phyloP scores from a whole-genome alignment of 495 filamentous ascomycete genomes.

The Umbilicaria muhlenbergii region DNA sequence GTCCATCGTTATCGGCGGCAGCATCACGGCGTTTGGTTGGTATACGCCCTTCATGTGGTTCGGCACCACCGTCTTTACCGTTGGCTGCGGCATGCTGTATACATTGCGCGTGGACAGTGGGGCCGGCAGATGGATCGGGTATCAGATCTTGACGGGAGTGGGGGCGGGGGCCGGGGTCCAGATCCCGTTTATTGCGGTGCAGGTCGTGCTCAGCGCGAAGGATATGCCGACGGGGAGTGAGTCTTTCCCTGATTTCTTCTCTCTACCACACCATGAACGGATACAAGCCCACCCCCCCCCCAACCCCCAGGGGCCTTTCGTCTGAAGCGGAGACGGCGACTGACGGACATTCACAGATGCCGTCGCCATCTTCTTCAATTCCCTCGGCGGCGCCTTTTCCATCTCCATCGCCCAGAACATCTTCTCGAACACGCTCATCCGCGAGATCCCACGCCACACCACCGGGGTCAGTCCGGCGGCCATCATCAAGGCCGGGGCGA shows the following conservation, averaged over 20 bases:
- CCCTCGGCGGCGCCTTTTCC: constrained; percentile 49
- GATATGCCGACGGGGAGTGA: constrained; percentile 1
- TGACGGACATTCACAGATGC: too few relatives aligned
- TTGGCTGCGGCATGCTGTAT: constrained; percentile 34
- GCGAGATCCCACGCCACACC: constrained; percentile 25
- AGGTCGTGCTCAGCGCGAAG: neutral
- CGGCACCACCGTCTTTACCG: constrained; percentile 3
- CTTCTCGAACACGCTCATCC: constrained; percentile 44
- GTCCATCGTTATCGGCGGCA: neutral
- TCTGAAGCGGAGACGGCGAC: too few relatives aligned
- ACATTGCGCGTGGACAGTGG: constrained; percentile 28
- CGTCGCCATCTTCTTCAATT: constrained; percentile 41
- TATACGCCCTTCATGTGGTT: constrained; percentile 11
- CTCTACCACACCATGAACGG: too few relatives aligned
- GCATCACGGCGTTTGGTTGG: constrained; percentile 1
- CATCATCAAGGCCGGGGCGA: constrained; percentile 45
- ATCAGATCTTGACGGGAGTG: constrained; percentile 38
- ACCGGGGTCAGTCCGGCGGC: constrained; percentile 20
- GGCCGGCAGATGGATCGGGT: constrained; percentile 37
- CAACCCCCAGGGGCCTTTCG: too few relatives aligned
- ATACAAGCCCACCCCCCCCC: too few relatives aligned
- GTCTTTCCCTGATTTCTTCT: neutral
- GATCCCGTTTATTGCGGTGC: constrained; percentile 19
- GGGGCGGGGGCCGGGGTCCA: constrained; percentile 36
- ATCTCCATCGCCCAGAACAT: constrained; percentile 51